phyloP scores from a whole-genome alignment of 257 asterid species.

The Fraxinus quadrangulata region DNA sequence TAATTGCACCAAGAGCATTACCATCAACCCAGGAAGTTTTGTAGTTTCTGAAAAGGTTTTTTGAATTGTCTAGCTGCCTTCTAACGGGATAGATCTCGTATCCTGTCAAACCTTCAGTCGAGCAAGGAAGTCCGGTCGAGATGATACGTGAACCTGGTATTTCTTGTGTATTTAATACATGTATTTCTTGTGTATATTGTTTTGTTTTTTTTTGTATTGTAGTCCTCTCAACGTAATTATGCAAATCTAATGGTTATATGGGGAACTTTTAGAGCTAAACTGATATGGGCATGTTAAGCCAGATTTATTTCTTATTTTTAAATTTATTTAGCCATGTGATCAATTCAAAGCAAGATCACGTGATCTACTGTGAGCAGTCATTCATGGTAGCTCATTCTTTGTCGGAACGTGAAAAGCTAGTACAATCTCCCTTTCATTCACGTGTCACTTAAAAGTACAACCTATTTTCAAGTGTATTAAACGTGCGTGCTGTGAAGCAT shows the following conservation, averaged over 20 bases:
- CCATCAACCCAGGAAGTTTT: conserved; percentile 93
- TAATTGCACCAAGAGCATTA: conserved; percentile 92
- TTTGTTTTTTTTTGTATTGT: neutral
- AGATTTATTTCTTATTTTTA: neutral
- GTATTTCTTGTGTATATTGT: neutral
- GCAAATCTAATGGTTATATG: neutral
- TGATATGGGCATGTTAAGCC: neutral
- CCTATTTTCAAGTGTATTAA: no score
- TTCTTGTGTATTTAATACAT: neutral
- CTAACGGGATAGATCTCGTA: neutral
- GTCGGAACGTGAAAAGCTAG: no score
- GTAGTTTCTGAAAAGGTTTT: conserved; percentile 71
- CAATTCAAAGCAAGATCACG: no score
- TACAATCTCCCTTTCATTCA: no score
- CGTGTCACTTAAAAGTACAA: no score
- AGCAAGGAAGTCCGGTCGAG: neutral
- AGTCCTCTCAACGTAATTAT: neutral
- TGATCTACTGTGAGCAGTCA: no score
- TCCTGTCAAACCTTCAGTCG: neutral
- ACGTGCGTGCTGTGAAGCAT: no score
- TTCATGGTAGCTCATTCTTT: no score
- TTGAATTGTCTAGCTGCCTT: conserved; percentile 20
- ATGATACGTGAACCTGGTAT: neutral
- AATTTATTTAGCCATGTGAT: neutral
- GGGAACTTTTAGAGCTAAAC: neutral